A percentile compares a stretch with the other conserved stretches of the same genome.
These are phyloP conservation scores for Lolium multiflorum DNA, from an alignment of 176 grass and related monocot species.

Conservation along the genomic window DNA sequence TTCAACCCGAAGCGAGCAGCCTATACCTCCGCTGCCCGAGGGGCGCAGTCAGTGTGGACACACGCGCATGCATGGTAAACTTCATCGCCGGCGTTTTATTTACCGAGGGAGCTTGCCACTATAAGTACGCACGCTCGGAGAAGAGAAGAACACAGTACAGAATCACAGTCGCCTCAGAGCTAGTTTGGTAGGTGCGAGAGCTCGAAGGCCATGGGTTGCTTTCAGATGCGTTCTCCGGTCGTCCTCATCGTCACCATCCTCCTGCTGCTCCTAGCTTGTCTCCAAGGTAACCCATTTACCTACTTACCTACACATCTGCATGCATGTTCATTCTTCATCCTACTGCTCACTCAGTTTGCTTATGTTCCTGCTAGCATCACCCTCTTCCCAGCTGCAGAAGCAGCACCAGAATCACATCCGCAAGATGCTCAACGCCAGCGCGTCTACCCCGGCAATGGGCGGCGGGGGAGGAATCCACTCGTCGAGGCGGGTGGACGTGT, in stretches of 20 bases:
- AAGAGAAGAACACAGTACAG: not conserved
- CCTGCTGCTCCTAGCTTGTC: not conserved
- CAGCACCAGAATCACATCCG: not conserved
- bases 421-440: constrained; percentile 14
- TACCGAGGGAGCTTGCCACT: not conserved
- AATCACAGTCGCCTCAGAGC: not conserved
- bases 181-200: not conserved
- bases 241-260: not conserved
- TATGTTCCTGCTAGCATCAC: not conserved
- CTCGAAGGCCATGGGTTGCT: not conserved
- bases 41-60: too few relatives aligned
- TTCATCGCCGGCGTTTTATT: not conserved
- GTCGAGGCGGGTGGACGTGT: not conserved
- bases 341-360: not conserved
- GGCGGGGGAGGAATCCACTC: not conserved
- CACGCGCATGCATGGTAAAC: too few relatives aligned
- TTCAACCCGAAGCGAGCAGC: too few relatives aligned
- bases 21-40: too few relatives aligned
- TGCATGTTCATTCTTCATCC: not conserved
- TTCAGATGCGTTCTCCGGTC: not conserved
- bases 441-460: not conserved
- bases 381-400: not conserved
- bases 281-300: not conserved
- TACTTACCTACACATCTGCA: not conserved
- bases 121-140: not conserved